These are phyloP conservation scores for Candida sanyaensis DNA, from an alignment of 1,139 yeast genomes.

Conservation along the genomic window DNA sequence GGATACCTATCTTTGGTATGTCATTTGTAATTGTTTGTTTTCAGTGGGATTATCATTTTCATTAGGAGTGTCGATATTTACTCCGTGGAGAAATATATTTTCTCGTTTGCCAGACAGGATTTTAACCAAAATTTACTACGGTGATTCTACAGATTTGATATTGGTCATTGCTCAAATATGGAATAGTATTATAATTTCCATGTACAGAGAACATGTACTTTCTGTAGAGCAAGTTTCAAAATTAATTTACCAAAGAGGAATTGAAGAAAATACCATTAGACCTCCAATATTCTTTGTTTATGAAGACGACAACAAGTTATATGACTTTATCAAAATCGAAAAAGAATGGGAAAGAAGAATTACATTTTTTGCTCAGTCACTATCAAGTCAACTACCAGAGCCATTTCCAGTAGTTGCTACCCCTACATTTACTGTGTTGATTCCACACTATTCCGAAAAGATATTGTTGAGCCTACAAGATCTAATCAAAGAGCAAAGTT, in stretches of 20 bases:
- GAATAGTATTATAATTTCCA: conserved; percentile 75
- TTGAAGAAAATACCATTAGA: conserved; percentile 39
- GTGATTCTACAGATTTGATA: conserved; percentile 42
- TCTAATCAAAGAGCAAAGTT: conserved; percentile 59
- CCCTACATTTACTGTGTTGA: conserved; percentile 80
- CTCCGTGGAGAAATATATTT: conserved; percentile 86
- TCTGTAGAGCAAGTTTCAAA: conserved; percentile 69
- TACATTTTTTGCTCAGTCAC: conserved; percentile 85
- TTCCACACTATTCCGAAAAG: conserved; percentile 86
- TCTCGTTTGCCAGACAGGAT: conserved; percentile 75
- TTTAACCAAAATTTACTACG: conserved; percentile 59
- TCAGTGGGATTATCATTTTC: conserved; percentile 71
- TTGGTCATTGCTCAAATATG: conserved; percentile 69
- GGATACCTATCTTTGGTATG: conserved; percentile 89
- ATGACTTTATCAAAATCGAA: conserved; percentile 49
- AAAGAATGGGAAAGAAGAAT: conserved; percentile 82
- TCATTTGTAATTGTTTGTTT: conserved; percentile 74
- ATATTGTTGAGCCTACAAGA: conserved; percentile 66
- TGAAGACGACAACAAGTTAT: conserved; percentile 60
- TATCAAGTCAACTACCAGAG: conserved; percentile 76
- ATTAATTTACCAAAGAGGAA: conserved; percentile 49
- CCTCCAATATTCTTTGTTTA: conserved; percentile 72
- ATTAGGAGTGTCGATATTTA: conserved; percentile 75
- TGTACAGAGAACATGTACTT: conserved; percentile 78
- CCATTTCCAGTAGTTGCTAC: conserved; percentile 71